Conservation (phyloP, 345 rosid species). For the Acer campestre region DNA sequence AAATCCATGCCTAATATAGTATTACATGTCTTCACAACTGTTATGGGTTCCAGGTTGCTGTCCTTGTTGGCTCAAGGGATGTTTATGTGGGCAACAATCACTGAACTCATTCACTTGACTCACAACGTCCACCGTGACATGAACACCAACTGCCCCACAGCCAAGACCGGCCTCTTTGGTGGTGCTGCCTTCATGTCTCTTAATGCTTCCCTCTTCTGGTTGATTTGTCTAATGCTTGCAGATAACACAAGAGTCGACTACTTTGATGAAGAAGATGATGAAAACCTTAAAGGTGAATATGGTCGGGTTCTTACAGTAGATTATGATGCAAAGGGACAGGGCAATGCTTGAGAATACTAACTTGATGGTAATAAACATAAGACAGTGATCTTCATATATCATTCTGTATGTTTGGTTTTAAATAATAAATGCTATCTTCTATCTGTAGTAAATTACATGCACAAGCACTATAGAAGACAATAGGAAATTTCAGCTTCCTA, state of each 20-base stretch:
- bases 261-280: conserved; percentile 17
- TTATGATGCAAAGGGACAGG: conserved; percentile 4
- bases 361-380: background rate
- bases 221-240: conserved; percentile 35
- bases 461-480: background rate
- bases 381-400: background rate
- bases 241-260: conserved; percentile 29
- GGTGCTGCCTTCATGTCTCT: conserved; percentile 36
- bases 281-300: conserved; percentile 11
- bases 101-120: conserved; percentile 28
- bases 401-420: background rate
- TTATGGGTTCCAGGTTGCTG: conserved; percentile 13
- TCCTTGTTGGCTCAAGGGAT: conserved; percentile 25
- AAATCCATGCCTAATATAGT: background rate
- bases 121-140: conserved; percentile 20
- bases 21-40: background rate
- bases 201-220: conserved; percentile 38
- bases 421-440: background rate
- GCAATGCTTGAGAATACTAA: conserved; percentile 1
- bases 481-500: background rate
- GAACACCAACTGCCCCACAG: conserved; percentile 27
- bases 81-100: conserved; percentile 30
- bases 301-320: conserved; percentile 16
- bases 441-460: too few relatives aligned
- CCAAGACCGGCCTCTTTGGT: conserved; percentile 36